Evolutionary conservation across 257 asterid genomes (phyloP).

Genomic region (Anisodus tanguticus): DNA sequence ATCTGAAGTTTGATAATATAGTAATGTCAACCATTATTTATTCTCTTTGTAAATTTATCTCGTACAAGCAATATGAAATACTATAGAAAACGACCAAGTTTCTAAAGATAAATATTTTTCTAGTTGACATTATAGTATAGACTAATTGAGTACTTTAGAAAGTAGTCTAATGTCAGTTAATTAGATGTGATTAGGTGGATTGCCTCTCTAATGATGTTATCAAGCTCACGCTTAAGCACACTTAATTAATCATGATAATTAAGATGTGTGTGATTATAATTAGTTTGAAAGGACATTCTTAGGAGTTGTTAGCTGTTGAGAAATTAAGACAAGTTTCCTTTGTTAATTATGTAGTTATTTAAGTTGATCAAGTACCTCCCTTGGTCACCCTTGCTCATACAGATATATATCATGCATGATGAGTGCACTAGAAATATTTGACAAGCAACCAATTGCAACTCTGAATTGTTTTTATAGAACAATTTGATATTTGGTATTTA

Average conservation of each 20-base stretch:
- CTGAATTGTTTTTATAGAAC: neutral
- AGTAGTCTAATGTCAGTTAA: neutral
- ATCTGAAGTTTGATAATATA: neutral
- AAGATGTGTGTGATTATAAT: no score
- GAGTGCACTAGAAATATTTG: neutral
- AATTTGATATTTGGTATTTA: neutral
- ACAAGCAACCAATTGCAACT: neutral
- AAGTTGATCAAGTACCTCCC: neutral
- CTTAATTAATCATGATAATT: no score
- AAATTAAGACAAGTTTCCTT: neutral
- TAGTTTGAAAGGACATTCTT: neutral
- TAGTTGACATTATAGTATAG: neutral
- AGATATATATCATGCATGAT: neutral
- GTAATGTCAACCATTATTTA: slow-evolving; percentile 23
- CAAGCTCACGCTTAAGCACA: neutral
- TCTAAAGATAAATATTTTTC: neutral
- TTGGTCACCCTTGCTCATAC: neutral
- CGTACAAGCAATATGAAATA: neutral
- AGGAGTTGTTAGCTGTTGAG: neutral
- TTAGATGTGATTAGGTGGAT: slow-evolving; percentile 4
- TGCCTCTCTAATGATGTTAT: neutral
- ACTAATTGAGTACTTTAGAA: neutral
- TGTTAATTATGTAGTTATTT: neutral
- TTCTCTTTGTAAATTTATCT: slow-evolving; percentile 2
- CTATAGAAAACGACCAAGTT: neutral